Conservation (phyloP, 805 yeast species). For the Kodamaea nitidulidarum region DNA sequence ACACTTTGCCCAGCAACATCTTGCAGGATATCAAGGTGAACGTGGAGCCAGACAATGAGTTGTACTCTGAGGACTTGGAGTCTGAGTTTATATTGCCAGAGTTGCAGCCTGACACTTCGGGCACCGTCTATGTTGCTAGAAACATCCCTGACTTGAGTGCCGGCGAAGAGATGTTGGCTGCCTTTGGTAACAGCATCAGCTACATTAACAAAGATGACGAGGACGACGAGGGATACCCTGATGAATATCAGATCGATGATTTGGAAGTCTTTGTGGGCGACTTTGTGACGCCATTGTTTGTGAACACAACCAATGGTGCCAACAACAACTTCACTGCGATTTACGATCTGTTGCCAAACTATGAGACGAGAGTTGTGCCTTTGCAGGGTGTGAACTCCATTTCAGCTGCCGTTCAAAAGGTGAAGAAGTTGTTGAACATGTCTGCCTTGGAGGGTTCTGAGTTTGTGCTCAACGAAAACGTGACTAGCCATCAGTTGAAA, state of each 20-base stretch:
- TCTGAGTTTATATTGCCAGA: constrained; percentile 55
- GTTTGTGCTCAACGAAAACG: constrained; percentile 50
- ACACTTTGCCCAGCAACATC: constrained; percentile 75
- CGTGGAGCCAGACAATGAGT: constrained; percentile 58
- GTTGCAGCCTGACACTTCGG: constrained; percentile 66
- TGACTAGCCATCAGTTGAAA: constrained; percentile 66
- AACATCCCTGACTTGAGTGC: constrained; percentile 42
- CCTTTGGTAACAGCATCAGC: constrained; percentile 63
- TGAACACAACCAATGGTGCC: constrained; percentile 10
- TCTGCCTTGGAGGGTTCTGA: constrained; percentile 73
- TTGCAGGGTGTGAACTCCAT: constrained; percentile 42
- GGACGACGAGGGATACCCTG: constrained; percentile 82
- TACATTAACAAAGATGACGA: constrained; percentile 79
- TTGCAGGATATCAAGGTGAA: constrained; percentile 73
- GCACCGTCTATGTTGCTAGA: constrained; percentile 75
- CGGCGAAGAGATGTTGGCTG: constrained; percentile 27
- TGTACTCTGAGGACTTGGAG: constrained; percentile 50
- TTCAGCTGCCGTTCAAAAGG: constrained; percentile 44
- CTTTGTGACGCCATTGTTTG: constrained; percentile 68
- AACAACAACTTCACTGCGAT: constrained; percentile 68
- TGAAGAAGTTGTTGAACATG: constrained; percentile 46
- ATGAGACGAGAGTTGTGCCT: constrained; percentile 66
- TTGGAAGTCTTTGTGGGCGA: constrained; percentile 75
- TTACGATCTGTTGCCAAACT: constrained; percentile 65
- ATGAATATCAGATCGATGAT: constrained; percentile 88